These are phyloP conservation scores for Trifolium fragiferum DNA, from an alignment of 306 rosid species.

Conservation along the genomic window DNA sequence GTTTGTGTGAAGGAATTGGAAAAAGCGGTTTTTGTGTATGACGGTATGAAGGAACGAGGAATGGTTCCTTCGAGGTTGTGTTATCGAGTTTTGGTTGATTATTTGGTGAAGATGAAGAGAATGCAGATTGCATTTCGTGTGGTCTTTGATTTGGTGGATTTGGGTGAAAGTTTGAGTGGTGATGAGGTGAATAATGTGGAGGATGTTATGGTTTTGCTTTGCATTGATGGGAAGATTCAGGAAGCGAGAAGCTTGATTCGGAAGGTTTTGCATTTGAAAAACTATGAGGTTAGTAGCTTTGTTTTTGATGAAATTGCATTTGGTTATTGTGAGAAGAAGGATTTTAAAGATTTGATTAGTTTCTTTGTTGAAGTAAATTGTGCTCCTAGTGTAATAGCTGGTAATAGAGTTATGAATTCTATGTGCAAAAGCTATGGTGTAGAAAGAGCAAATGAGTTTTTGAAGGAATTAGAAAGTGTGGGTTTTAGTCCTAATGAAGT, in stretches of 20 bases:
- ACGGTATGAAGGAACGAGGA: constrained; percentile 48
- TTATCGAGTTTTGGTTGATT: constrained; percentile 52
- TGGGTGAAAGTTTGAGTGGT: constrained; percentile 46
- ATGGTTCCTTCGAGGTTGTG: constrained; percentile 55
- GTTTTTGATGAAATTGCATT: constrained; percentile 70
- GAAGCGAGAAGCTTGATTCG: constrained; percentile 78
- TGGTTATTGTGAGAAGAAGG: constrained; percentile 86
- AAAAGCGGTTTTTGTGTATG: constrained; percentile 58
- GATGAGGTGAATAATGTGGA: constrained; percentile 58
- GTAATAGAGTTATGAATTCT: constrained; percentile 68
- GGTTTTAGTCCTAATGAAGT: constrained; percentile 75
- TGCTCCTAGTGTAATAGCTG: constrained; percentile 61
- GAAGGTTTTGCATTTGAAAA: constrained; percentile 53
- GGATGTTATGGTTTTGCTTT: constrained; percentile 62
- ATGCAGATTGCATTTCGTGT: constrained; percentile 47
- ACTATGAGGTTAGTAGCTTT: constrained; percentile 50
- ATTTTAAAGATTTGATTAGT: constrained; percentile 77
- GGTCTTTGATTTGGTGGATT: constrained; percentile 61
- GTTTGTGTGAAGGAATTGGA: constrained; percentile 59
- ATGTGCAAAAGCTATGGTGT: constrained; percentile 63
- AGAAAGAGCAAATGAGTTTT: constrained; percentile 55
- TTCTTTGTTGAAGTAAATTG: constrained; percentile 66
- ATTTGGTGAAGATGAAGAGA: constrained; percentile 59
- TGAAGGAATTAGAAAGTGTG: constrained; percentile 59
- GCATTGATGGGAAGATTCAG: constrained; percentile 65